Percentiles rank a stretch among this genome's conserved stretches.
Conservation (phyloP, 2,329 filamentous ascomycete species). For the Xylaria sp. region DNA sequence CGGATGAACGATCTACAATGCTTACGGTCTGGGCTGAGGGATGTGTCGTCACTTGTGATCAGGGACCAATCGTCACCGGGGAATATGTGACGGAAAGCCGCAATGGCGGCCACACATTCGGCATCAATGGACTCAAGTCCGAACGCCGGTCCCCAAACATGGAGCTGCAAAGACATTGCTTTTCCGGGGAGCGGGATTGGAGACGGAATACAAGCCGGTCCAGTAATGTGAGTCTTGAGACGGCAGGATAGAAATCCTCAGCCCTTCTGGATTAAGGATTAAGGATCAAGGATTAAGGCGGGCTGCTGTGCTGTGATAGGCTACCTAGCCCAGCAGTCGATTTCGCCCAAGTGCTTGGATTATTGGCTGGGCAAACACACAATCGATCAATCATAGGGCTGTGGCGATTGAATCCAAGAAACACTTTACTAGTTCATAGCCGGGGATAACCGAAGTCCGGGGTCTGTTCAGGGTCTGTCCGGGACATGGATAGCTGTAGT, state of each 20-base stretch:
- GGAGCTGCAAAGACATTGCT: slow-evolving; percentile 71
- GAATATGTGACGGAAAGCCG: slow-evolving; percentile 75
- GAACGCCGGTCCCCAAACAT: slow-evolving; percentile 92
- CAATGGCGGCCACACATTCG: slow-evolving; percentile 85
- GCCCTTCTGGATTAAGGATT: not conserved
- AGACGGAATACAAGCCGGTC: not conserved
- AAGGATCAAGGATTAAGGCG: no score
- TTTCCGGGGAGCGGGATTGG: not conserved
- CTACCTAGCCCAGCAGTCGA: not conserved
- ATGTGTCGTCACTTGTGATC: slow-evolving; percentile 77
- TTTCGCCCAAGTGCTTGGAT: not conserved
- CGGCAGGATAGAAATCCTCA: not conserved
- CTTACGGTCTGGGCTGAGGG: slow-evolving; percentile 76
- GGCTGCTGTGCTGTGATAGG: slow-evolving; percentile 10
- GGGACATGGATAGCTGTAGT: not conserved
- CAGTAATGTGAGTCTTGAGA: not conserved
- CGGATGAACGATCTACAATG: slow-evolving; percentile 40
- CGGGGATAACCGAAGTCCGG: slow-evolving; percentile 13
- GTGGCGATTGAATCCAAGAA: not conserved
- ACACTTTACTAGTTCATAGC: not conserved
- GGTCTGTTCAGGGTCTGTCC: not conserved
- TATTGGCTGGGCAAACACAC: slow-evolving; percentile 14
- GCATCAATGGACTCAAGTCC: slow-evolving; percentile 89
- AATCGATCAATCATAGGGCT: slow-evolving; percentile 8
- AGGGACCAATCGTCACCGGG: slow-evolving; percentile 72